Conservation (phyloP, 2,329 filamentous ascomycete genomes). For the Colletotrichum navitas region DNA sequence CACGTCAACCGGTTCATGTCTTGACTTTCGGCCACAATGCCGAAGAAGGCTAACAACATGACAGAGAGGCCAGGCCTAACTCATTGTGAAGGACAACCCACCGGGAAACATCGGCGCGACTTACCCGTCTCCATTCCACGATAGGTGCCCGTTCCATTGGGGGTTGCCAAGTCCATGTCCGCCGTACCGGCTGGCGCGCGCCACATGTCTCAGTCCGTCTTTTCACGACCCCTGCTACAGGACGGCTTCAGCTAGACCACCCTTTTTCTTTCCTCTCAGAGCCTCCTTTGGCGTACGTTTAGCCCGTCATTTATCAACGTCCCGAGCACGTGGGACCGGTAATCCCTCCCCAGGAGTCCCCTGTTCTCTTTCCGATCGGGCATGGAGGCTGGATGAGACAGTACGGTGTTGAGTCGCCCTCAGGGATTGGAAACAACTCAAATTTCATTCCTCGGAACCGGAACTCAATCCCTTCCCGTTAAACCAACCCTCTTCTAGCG, state of each 20-base stretch:
- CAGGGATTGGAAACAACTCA: conserved; percentile 39
- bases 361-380: conserved; percentile 28
- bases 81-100: conserved; percentile 18
- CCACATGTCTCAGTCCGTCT: conserved; percentile 31
- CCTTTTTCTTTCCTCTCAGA: conserved; percentile 16
- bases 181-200: conserved; percentile 32
- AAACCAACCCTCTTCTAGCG: conserved; percentile 13
- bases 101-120: conserved; percentile 9
- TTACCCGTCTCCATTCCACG: conserved; percentile 18
- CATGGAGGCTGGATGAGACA: conserved; percentile 39
- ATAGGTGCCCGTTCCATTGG: conserved; percentile 9
- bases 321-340: conserved; percentile 36
- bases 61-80: conserved; percentile 9
- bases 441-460: conserved; percentile 33
- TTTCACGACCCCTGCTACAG: conserved; percentile 26
- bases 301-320: neutral
- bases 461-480: neutral
- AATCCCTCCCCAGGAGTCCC: neutral
- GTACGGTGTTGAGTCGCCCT: conserved; percentile 33
- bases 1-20: conserved; percentile 18
- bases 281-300: conserved; percentile 6
- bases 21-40: neutral
- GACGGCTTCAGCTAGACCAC: conserved; percentile 30
- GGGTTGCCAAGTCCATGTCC: neutral
- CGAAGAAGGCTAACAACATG: neutral